Evolutionary conservation across 345 rosid species (phyloP), one percentile per base, ranked within the genome.

Genomic region (Sonneratia caseolaris): DNA sequence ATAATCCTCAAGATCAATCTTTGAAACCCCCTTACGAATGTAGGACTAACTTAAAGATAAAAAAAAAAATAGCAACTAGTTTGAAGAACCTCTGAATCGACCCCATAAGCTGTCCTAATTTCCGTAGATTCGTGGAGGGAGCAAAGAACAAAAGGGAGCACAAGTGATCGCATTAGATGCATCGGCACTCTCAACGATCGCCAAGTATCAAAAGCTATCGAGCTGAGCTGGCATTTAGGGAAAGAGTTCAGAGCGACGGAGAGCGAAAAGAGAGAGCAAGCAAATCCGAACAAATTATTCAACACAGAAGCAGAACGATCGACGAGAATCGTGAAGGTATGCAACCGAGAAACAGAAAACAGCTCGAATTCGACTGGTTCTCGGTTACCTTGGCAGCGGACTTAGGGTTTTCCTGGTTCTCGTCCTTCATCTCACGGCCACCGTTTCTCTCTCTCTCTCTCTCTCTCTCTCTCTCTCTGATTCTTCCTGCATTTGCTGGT

Each of bases 331-430:
- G 51, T 42, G 51, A 47, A 3, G 9, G 13, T 10, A 13, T 8
- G 51, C 3, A 57, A n/a, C 1, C 27, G 22, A 9, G 64, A 4
- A n/a, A 11, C 13, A 22, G 12, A 47, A 47, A 47, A 7, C 32
- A 21, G 22, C 35, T 8, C 51, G 51, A 10, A 47, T 47, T 47
- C 42, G n/a, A 27, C 59, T 5, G 18, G 5, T 40, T 47, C 51
- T 47, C 42, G n/a, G 32, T 68, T 64, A 75, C 77, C 77, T 70
- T 75, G 65, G 73, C 2, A 62, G 77, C 62, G 51, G 64, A 24
- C 70, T 70, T 75, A 75, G 77, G 77, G 77, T 64, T 75, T 75
- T 75, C 77, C 0, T 64, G 73, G 64, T 62, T 75, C 38, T 74
- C 77, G 45, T 51, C 69, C 72, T 43, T 69, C 72, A 68, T 62